Evolutionary conservation across 169 alveolate genomes (phyloP), one percentile per base, ranked within the genome.

Genomic region (Cystoisospora suis): DNA sequence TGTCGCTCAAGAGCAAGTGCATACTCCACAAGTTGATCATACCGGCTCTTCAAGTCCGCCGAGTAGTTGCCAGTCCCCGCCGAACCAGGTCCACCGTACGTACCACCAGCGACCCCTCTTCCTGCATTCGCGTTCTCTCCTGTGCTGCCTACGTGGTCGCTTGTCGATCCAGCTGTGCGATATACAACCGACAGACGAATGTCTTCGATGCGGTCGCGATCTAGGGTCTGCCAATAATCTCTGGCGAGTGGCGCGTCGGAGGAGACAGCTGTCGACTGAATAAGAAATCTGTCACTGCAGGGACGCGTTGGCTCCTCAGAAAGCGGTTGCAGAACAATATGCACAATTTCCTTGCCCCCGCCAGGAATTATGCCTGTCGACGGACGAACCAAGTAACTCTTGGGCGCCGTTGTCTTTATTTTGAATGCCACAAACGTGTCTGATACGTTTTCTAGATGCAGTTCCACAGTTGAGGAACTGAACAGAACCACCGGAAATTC

Each of bases 401-500:
- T 93, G 36, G 95, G 95, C 27, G 95, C 95, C 36, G 95, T 93
- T 4, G 95, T 93, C 83, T 93, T 93, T 61, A 93, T 93, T 44
- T 93, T 93, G 75, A 81, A 93, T 27, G 95, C 95, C 34, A 93
- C 95, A 44, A 86, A 69, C 15, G 90, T 81, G 40, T 89, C 56
- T 29, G 95, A 87, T 38, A 85, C 77, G 89, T 93, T 93, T 59
- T 87, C 89, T n/a, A 93, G 65, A 44, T 81, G 70, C 81, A 93
- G 89, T 56, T 91, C 91, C 61, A 86, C 87, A 32, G 93, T 86
- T 29, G 91, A 75, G 36, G 92, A 83, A 47, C 94, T 93, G 90
- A 69, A 93, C 44, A 90, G 81, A 6, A 80, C 93, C 38, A 90
- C 90, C 47, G 95, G 95, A 81, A 93, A 89, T 72, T 93, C 95